These are phyloP conservation scores for Closterium sp. DNA, from an alignment of 139 green algal genomes.

Conservation along the genomic window DNA sequence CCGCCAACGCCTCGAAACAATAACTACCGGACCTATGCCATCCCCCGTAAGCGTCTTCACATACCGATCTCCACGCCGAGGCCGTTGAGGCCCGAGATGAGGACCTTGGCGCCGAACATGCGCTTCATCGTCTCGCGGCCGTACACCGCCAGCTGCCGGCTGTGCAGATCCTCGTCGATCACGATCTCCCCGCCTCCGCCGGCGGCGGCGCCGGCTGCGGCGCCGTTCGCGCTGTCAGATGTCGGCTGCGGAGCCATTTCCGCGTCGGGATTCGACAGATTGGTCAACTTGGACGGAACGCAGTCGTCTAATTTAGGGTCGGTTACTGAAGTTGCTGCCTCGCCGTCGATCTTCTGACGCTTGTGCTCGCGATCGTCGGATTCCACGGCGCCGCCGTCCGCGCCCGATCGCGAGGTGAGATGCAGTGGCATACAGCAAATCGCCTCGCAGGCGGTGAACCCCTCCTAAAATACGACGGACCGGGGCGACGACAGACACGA, in stretches of 20 bases:
- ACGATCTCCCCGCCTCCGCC: background rate
- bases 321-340: background rate
- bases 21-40: too few relatives aligned
- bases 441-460: constrained; percentile 46
- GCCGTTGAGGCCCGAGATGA: constrained; percentile 82
- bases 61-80: constrained; percentile 89
- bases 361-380: background rate
- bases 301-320: background rate
- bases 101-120: constrained; percentile 78
- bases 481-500: constrained; percentile 56
- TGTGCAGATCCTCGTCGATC: constrained; percentile 98
- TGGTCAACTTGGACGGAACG: background rate
- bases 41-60: too few relatives aligned
- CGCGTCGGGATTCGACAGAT: background rate
- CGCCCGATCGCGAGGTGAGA: background rate
- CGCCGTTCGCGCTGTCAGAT: background rate
- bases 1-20: background rate
- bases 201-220: constrained; percentile 61
- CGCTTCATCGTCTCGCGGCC: constrained; percentile 88
- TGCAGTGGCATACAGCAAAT: background rate
- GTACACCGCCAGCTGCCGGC: constrained; percentile 95
- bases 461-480: background rate
- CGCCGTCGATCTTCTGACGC: background rate
- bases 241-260: background rate
- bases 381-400: background rate